Evolutionary conservation across 1,284 basidiomycete species (phyloP).

Genomic region (Ceratorhiza oryzae-sativae): DNA sequence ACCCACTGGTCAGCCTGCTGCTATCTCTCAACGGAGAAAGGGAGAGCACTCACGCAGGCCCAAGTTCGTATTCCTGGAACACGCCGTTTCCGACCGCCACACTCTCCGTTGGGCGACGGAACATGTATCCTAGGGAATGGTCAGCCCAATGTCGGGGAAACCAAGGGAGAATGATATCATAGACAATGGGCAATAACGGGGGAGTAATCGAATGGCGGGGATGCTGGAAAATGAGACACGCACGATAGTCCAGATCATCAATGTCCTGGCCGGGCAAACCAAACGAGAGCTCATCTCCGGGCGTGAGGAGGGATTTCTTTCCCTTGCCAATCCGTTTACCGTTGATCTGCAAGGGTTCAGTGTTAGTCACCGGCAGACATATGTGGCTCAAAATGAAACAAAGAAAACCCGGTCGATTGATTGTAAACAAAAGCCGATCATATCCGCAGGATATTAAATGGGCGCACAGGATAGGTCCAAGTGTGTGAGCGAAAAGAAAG

Average conservation of each 20-base stretch:
- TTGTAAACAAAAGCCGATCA: neutral
- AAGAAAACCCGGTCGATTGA: neutral
- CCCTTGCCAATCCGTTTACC: slow-evolving; percentile 67
- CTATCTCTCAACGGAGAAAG: neutral
- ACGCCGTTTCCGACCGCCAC: slow-evolving; percentile 58
- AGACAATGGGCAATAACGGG: too few relatives aligned
- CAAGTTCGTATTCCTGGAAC: slow-evolving; percentile 69
- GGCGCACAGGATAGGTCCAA: slow-evolving; percentile 8
- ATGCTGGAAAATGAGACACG: too few relatives aligned
- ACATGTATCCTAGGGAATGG: slow-evolving; percentile 56
- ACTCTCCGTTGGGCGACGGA: slow-evolving; percentile 61
- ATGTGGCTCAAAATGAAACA: neutral
- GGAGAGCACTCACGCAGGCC: slow-evolving; percentile 53
- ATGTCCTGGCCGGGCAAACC: slow-evolving; percentile 62
- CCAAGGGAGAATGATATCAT: too few relatives aligned
- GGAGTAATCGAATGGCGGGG: too few relatives aligned
- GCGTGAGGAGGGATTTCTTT: slow-evolving; percentile 65
- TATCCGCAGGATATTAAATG: too few relatives aligned
- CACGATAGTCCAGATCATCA: slow-evolving; percentile 67
- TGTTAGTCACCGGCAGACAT: neutral
- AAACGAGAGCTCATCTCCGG: slow-evolving; percentile 85
- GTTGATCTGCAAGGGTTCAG: slow-evolving; percentile 64
- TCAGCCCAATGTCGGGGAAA: neutral
- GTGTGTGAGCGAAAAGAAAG: neutral
- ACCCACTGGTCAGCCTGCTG: neutral